phyloP scores from a whole-genome alignment of 306 rosid genomes.

The Vicia villosa region DNA sequence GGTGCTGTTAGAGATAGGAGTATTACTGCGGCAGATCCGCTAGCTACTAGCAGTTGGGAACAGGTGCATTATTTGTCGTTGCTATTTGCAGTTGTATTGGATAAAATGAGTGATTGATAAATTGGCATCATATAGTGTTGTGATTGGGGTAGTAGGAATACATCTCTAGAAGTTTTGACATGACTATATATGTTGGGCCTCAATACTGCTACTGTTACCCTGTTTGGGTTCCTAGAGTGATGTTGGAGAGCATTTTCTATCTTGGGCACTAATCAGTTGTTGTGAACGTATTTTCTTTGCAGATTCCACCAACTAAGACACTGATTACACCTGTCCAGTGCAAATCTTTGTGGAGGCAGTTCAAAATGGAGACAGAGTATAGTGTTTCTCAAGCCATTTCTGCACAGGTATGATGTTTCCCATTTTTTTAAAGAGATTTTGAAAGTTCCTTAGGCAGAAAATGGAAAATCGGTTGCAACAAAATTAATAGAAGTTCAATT shows the following conservation, averaged over 20 bases:
- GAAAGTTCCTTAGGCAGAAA: background rate
- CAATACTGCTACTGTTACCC: conserved; percentile 6
- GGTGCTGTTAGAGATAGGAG: conserved; percentile 58
- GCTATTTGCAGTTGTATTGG: conserved; percentile 32
- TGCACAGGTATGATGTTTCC: conserved; percentile 72
- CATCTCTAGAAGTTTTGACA: background rate
- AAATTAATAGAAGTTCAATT: background rate
- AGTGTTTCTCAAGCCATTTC: conserved; percentile 95
- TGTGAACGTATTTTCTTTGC: conserved; percentile 29
- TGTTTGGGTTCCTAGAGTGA: conserved; percentile 26
- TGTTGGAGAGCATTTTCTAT: conserved; percentile 26
- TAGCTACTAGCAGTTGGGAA: conserved; percentile 96
- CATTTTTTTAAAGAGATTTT: conserved; percentile 17
- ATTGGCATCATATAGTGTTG: conserved; percentile 14
- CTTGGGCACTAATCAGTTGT: conserved; percentile 25
- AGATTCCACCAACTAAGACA: conserved; percentile 78
- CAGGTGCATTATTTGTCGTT: conserved; percentile 52
- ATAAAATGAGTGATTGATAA: conserved; percentile 7
- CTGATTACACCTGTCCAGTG: conserved; percentile 96
- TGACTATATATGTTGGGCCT: conserved; percentile 23
- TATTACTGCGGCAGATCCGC: conserved; percentile 60
- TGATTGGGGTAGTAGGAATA: conserved; percentile 16
- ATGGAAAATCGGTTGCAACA: conserved; percentile 22
- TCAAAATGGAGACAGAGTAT: conserved; percentile 89
- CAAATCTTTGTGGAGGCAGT: conserved; percentile 96